phyloP scores from a whole-genome alignment of 495 filamentous ascomycete genomes.

The Xylaria palmicola region DNA sequence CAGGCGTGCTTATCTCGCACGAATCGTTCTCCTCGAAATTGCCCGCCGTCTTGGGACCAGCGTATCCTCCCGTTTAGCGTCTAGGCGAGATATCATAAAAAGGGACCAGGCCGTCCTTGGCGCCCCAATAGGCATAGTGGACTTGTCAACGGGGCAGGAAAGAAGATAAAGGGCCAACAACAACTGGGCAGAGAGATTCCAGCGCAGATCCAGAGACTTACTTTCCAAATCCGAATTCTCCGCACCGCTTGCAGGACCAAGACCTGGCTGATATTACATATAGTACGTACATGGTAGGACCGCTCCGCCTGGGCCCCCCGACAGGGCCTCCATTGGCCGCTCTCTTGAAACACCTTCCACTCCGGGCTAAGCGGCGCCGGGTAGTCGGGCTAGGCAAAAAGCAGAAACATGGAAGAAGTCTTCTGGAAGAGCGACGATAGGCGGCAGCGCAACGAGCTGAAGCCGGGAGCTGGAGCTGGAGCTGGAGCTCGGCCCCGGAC shows the following conservation, averaged over 20 bases:
- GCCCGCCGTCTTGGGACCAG: not conserved
- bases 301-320: not conserved
- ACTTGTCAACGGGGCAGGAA: no score
- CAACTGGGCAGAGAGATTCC: conserved; percentile 1
- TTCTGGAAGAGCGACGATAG: conserved; percentile 14
- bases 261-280: conserved; percentile 6
- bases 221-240: conserved; percentile 13
- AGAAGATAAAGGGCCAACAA: no score
- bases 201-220: no score
- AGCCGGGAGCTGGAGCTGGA: not conserved
- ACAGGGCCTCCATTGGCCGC: not conserved
- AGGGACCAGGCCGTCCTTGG: no score
- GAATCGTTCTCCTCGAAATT: conserved; percentile 4
- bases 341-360: not conserved
- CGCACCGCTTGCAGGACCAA: conserved; percentile 7
- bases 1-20: not conserved
- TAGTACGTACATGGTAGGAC: no score
- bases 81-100: not conserved
- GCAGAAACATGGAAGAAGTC: conserved; percentile 12
- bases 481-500: not conserved
- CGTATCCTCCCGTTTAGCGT: not conserved
- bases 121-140: no score
- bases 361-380: not conserved
- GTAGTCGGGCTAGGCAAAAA: not conserved
- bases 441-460: no score